phyloP scores from a whole-genome alignment of 768 basidiomycete genomes.

The Russula virescens region DNA sequence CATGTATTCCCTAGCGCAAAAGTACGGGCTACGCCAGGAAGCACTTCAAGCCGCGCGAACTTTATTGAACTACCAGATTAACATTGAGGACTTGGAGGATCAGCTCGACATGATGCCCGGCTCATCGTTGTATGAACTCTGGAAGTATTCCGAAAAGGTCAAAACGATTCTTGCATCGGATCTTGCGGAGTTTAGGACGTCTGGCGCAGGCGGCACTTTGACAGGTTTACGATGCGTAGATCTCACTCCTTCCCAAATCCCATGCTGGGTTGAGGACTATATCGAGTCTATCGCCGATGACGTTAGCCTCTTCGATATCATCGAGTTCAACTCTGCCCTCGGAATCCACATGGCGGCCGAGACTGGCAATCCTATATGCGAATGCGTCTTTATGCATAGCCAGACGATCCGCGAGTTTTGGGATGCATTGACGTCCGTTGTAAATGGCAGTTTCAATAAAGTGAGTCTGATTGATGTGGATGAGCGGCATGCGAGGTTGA shows the following conservation, averaged over 20 bases:
- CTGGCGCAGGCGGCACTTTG: not conserved
- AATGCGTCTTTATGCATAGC: not conserved
- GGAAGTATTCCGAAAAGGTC: not conserved
- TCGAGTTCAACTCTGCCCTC: not conserved
- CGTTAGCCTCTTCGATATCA: not conserved
- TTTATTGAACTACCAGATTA: not conserved
- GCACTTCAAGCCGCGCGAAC: not conserved
- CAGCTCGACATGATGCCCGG: not conserved
- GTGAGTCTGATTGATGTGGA: not conserved
- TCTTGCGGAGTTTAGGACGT: not conserved
- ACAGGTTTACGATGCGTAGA: too few species aligned
- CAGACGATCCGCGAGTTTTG: not conserved
- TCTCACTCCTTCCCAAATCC: not conserved
- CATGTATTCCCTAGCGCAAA: not conserved
- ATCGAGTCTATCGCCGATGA: not conserved
- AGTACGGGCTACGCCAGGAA: conserved; percentile 3
- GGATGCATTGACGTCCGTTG: not conserved
- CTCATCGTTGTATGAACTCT: not conserved
- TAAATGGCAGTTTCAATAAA: not conserved
- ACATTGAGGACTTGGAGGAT: not conserved
- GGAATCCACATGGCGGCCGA: not conserved
- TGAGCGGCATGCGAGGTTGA: not conserved
- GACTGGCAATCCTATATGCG: not conserved
- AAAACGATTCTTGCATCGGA: not conserved
- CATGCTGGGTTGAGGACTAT: conserved; percentile 3